Conservation (phyloP, 2,329 filamentous ascomycete genomes). For the Penicillium sp. region DNA sequence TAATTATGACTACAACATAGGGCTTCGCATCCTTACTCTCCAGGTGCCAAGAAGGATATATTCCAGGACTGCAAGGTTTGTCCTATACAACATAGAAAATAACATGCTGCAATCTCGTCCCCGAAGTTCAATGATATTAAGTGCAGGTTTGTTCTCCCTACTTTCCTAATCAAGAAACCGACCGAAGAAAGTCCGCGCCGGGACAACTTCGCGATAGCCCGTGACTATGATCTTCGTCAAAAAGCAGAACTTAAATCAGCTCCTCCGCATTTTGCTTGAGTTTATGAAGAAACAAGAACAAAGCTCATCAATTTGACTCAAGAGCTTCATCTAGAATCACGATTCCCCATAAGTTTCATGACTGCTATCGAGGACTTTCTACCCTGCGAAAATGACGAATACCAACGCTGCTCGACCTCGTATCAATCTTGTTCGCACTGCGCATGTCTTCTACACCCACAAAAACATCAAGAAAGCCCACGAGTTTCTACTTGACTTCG, state of each 20-base stretch:
- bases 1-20: too few species aligned
- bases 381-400: background rate
- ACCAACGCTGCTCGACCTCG: background rate
- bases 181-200: background rate
- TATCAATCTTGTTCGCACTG: background rate
- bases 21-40: too few species aligned
- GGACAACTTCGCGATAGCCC: background rate
- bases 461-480: background rate
- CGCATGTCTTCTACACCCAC: background rate
- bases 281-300: background rate
- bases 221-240: background rate
- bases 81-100: too few species aligned
- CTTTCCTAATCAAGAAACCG: background rate
- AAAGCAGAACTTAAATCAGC: background rate
- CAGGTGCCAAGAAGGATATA: too few species aligned
- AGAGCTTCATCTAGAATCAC: background rate
- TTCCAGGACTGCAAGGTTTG: too few species aligned
- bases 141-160: too few species aligned
- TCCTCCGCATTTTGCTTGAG: too few species aligned
- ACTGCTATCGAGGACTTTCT: background rate
- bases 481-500: background rate
- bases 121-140: too few species aligned
- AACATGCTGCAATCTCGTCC: too few species aligned
- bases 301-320: background rate
- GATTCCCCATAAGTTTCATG: too few species aligned